A percentile compares a stretch with the other conserved stretches of the same genome.
phyloP scores from a whole-genome alignment of 306 rosid species.

The Lupinus albus region DNA sequence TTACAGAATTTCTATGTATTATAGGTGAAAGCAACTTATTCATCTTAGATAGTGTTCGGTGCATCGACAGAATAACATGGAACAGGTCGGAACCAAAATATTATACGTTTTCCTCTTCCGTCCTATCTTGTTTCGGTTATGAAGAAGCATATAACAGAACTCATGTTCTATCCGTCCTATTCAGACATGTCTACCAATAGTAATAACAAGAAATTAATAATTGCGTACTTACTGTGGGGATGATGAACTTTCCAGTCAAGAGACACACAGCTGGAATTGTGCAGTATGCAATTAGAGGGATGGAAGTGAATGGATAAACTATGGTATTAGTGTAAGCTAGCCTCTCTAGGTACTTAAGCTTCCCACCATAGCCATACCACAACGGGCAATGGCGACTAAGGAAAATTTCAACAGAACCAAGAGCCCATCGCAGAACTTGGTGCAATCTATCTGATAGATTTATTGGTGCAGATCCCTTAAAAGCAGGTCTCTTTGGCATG shows the following conservation, averaged over 20 bases:
- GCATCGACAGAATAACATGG: too few relatives aligned
- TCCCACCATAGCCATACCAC: slow-evolving; percentile 61
- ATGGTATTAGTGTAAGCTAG: slow-evolving; percentile 54
- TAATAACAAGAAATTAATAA: slow-evolving; percentile 4
- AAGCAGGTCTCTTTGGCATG: slow-evolving; percentile 56
- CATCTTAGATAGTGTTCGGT: not conserved
- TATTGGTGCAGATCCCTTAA: slow-evolving; percentile 56
- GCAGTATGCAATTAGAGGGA: slow-evolving; percentile 57
- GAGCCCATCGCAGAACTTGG: slow-evolving; percentile 60
- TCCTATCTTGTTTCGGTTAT: too few relatives aligned
- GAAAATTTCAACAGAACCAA: slow-evolving; percentile 58
- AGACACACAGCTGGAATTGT: slow-evolving; percentile 59
- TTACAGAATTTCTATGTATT: not conserved
- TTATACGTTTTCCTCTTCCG: too few relatives aligned
- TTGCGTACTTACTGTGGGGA: slow-evolving; percentile 49
- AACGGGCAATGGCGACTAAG: slow-evolving; percentile 59
- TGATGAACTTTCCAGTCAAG: slow-evolving; percentile 57
- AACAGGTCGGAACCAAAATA: too few relatives aligned
- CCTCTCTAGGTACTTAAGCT: slow-evolving; percentile 52
- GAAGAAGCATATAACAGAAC: too few relatives aligned
- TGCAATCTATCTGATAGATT: slow-evolving; percentile 60
- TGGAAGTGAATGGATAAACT: slow-evolving; percentile 58
- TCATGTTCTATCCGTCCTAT: too few relatives aligned
- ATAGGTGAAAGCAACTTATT: not conserved
- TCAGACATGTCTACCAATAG: not conserved